Evolutionary conservation across 345 rosid species (phyloP), one percentile per base, ranked within the genome.

Genomic region (Aquilaria malaccensis): DNA sequence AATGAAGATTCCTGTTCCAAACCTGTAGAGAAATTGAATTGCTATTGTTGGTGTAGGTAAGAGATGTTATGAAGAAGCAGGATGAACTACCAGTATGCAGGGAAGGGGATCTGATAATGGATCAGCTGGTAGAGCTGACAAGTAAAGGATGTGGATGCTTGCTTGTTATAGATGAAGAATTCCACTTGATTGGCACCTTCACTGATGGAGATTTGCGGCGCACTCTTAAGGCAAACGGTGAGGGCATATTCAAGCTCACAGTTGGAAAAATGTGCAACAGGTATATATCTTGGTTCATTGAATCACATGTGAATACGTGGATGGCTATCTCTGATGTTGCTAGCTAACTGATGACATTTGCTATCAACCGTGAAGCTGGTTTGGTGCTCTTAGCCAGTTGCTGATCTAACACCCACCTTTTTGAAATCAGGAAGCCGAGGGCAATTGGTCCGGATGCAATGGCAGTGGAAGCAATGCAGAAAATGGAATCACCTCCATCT

Each of bases 381-480:
- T 22, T 22, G 22, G 22, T 22, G 22, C 22, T 22, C 22, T n/a
- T 45, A 13, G 49, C 50, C 45, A 56, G 3, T 41, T 43, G 49
- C 45, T 79, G 9, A 15, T 1, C 22, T 22, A 22, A 22, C 22
- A 22, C 22, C 22, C 33, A 12, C 10, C 11, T 5, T 10, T 63
- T 59, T 62, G 30, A 13, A 64, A 37, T 62, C 86, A 94, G 99
- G 86, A 80, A 80, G 61, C 93, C 99, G 13, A 90, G 99, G 74
- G 83, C 87, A 22, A 86, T 88, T 4, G 75, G 77, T 63, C 83
- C 93, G 11, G 95, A 94, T 47, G 83, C 96, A n/a, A 94, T 88
- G 99, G 99, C 97, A 4, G 96, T 86, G 77, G 97, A 88, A 71
- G 99, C 96, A 33, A 90, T 90, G 99, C 77, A 81, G 82, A 88